phyloP scores from a whole-genome alignment of 2,329 filamentous ascomycete genomes.

The Apiospora phragmitis region DNA sequence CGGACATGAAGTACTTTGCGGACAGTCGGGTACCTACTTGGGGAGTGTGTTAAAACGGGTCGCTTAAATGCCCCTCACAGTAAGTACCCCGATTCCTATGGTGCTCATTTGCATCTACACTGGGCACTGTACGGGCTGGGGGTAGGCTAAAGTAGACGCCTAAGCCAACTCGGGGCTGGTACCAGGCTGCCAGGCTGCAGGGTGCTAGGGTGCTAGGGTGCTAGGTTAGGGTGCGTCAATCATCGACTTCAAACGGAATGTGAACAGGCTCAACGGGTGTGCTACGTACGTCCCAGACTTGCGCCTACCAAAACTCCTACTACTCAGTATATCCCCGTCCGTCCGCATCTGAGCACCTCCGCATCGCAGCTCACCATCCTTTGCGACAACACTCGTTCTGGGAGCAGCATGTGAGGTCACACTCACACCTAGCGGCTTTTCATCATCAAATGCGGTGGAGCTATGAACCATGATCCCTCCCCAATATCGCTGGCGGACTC shows the following conservation, averaged over 20 bases:
- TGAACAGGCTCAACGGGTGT: neutral
- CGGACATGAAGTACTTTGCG: too few relatives aligned
- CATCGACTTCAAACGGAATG: neutral
- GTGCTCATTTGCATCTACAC: neutral
- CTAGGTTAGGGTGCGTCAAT: neutral
- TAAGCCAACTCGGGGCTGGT: neutral
- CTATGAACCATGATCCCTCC: constrained; percentile 48
- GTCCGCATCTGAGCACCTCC: neutral
- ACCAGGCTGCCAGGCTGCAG: neutral
- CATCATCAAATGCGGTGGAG: constrained; percentile 40
- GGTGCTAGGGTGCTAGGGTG: neutral
- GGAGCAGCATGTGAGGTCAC: constrained; percentile 33
- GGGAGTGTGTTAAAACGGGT: too few relatives aligned
- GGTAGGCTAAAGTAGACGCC: neutral
- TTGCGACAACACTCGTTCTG: neutral
- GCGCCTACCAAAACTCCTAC: neutral
- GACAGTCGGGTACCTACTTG: too few relatives aligned
- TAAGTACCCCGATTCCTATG: neutral
- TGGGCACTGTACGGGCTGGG: neutral
- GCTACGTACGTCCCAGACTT: neutral
- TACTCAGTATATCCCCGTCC: neutral
- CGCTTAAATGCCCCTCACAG: neutral
- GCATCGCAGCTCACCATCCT: neutral
- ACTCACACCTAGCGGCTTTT: constrained; percentile 26
- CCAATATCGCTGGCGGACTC: constrained; percentile 41